These are phyloP conservation scores for Gynochthodes officinalis DNA, from an alignment of 257 asterid genomes.

Conservation along the genomic window DNA sequence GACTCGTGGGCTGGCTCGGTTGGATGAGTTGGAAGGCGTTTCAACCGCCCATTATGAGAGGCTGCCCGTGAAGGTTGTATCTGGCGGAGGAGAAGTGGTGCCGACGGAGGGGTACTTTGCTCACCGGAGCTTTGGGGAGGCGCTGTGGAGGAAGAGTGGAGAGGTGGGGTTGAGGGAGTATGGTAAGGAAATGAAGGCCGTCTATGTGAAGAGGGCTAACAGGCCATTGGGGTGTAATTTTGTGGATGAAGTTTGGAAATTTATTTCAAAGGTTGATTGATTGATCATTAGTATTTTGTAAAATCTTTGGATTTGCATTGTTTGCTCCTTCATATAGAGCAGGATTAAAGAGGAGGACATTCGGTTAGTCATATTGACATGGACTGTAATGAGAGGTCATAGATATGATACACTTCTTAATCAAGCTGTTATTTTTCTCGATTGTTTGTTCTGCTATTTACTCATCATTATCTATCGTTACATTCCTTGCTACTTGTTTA, in stretches of 20 bases:
- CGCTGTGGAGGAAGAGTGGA: constrained; percentile 63
- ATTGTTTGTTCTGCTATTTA: not conserved
- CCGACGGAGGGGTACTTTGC: constrained; percentile 64
- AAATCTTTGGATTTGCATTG: not conserved
- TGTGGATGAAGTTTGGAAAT: constrained; percentile 39
- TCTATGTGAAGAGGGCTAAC: constrained; percentile 47
- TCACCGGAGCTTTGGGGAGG: constrained; percentile 53
- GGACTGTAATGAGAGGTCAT: not conserved
- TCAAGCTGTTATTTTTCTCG: not conserved
- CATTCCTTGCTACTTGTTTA: not conserved
- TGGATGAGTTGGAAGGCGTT: constrained; percentile 69
- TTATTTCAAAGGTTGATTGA: constrained; percentile 38
- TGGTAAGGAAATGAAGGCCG: constrained; percentile 39
- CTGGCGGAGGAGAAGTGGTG: constrained; percentile 15
- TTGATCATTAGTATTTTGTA: not conserved
- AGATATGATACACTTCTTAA: no score
- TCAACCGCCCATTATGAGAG: constrained; percentile 60
- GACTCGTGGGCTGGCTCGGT: constrained; percentile 28
- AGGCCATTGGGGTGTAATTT: constrained; percentile 36
- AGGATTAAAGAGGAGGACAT: no score
- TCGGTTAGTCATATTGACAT: no score
- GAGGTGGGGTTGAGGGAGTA: constrained; percentile 49
- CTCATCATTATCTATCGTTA: no score
- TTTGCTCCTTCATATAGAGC: not conserved
- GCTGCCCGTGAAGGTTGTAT: constrained; percentile 38